Conservation (phyloP, 495 filamentous ascomycete species). For the Opeltia flavorubescens region DNA sequence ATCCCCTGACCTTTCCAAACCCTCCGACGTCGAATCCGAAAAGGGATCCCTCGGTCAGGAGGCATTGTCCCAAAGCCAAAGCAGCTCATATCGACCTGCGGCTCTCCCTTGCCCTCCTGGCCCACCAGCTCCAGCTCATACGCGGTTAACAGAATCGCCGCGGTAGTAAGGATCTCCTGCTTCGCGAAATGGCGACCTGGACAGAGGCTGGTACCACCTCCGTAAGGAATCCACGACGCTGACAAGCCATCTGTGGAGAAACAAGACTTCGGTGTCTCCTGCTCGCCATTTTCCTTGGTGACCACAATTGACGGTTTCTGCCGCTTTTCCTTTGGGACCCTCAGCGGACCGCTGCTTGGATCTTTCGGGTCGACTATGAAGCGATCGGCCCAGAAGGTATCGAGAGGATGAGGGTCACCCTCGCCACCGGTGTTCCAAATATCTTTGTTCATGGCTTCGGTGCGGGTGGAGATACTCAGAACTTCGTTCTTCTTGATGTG, state of each 20-base stretch:
- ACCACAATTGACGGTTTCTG: neutral
- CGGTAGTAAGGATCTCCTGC: constrained; percentile 14
- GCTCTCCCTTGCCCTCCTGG: neutral
- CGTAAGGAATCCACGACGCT: constrained; percentile 21
- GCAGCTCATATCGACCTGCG: constrained; percentile 10
- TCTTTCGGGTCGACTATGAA: constrained; percentile 17
- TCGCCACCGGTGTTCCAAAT: constrained; percentile 17
- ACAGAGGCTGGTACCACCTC: constrained; percentile 20
- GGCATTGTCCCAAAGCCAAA: constrained; percentile 15
- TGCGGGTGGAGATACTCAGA: neutral
- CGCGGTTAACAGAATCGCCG: constrained; percentile 16
- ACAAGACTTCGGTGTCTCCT: neutral
- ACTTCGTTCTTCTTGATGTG: neutral
- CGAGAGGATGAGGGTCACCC: constrained; percentile 9
- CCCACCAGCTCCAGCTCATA: constrained; percentile 20
- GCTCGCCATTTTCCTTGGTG: neutral
- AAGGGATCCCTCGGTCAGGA: constrained; percentile 13
- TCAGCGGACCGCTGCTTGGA: constrained; percentile 13
- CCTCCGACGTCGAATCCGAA: constrained; percentile 16
- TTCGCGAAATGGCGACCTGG: constrained; percentile 24
- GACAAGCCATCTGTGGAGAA: constrained; percentile 18
- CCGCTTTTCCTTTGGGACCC: neutral
- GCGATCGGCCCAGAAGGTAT: constrained; percentile 19
- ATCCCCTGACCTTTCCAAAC: too few species aligned
- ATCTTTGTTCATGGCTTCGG: constrained; percentile 11